Evolutionary conservation across 768 basidiomycete genomes (phyloP), one percentile per base, ranked within the genome.

Genomic region (Solioccasus polychromus): DNA sequence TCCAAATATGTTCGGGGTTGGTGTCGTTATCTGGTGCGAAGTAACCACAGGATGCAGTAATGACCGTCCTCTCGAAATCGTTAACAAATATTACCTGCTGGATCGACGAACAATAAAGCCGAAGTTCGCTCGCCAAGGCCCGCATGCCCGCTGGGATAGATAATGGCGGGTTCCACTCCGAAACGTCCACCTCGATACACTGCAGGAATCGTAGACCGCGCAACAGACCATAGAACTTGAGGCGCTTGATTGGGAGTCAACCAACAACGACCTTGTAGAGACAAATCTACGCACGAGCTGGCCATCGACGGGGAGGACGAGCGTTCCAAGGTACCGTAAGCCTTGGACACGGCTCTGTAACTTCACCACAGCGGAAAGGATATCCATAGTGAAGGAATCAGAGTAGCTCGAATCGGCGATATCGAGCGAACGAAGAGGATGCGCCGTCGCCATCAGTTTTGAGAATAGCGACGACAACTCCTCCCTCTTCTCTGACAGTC

Each of bases 161-260:
- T 8, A 80, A 83, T 8, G 76, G 61, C 8, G 83, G 84, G 5
- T 73, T 71, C 84, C 84, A 87, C 39, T 78, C 76, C 17, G 78
- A 78, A 22, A 85, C 70, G 32, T 85, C 84, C 6, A 85, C 66
- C 53, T 85, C 84, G 38, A 82, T 57, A 51, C 77, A 80, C 48
- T 72, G 68, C 11, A 85, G 68, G 11, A 60, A 66, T 1, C 67
- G 68, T 20, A 85, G 68, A 22, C 68, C 74, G 70, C 78, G 77
- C 45, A 85, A 69, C 23, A 77, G 64, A 4, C 76, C 79, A 50
- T 85, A 85, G 58, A 85, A 79, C 25, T 68, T 64, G 30, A 87
- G 72, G 22, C 83, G 75, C 84, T 85, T 52, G 12, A 45, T 29
- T 46, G n/a, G 7, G 42, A 44, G n/a, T 60, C 26, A 52, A 23